Evolutionary conservation across 2,329 filamentous ascomycete species (phyloP), one percentile per base, ranked within the genome.

Genomic region (Trichothecium sympodiale): DNA sequence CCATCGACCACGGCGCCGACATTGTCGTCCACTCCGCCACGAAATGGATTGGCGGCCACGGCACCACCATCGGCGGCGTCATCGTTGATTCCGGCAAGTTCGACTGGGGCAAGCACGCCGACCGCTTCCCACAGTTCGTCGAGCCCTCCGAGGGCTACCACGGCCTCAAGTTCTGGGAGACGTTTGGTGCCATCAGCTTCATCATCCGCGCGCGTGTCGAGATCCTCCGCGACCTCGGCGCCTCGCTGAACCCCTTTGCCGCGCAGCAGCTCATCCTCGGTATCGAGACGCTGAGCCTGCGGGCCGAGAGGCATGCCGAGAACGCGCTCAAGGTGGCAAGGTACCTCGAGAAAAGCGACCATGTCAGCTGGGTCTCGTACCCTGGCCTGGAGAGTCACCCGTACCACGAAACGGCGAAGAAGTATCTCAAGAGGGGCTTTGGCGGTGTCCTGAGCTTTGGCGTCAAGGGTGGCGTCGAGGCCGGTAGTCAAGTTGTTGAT

Each of bases 11-110:
- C 58, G 20, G 88, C 37, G 88, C 84, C 43, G 88, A 95, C 54
- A 94, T 95, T 41, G 81, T 95, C 35, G 84, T 94, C 17, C 87
- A 95, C 69, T 91, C 83, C 28, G 87, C 87, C 9, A 94, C 88
- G 39, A 95, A 95, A 62, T 95, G 88, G 88, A 95, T 96, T 43
- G 88, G 88, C 38, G 88, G 88, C 29, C 89, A 96, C 59, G 89
- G 88, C 41, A 94, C 88, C 29, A 94, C 88, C 17, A 83, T 95
- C 46, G 88, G 73, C 39, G 88, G 88, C 41, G 73, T 94, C 30
- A 73, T 95, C 25, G 68, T 95, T 44, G 88, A 95, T 64, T 76
- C 80, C 46, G 88, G 88, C 50, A 91, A 86, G 56, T 96, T 95
- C 55, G 82, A 94, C 67, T 96, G 89, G 88, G 85, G 83, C 48